phyloP scores from a whole-genome alignment of 768 basidiomycete species.

The Pisolithus orientalis region DNA sequence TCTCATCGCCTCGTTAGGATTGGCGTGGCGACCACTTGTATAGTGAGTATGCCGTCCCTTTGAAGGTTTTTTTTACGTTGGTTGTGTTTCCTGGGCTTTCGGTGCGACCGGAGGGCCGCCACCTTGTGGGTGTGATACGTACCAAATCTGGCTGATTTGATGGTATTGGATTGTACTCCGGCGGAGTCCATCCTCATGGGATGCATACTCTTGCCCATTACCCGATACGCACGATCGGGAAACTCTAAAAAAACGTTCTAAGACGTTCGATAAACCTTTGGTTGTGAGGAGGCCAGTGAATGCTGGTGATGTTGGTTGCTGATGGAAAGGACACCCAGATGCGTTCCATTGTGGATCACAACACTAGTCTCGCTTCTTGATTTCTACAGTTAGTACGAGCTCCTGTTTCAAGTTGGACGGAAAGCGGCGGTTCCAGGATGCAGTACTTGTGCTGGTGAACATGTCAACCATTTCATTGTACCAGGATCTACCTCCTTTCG shows the following conservation, averaged over 20 bases:
- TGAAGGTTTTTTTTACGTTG: background rate
- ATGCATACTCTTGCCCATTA: background rate
- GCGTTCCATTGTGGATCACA: background rate
- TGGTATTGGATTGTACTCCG: conserved; percentile 2
- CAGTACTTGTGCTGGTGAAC: background rate
- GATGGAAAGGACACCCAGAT: too few relatives aligned
- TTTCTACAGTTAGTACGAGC: too few relatives aligned
- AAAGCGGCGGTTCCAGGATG: background rate
- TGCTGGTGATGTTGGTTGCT: too few relatives aligned
- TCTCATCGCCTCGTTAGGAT: background rate
- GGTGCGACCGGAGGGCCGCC: conserved; percentile 2
- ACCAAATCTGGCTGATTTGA: conserved; percentile 1
- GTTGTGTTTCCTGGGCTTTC: background rate
- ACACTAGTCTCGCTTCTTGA: background rate
- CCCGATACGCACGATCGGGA: conserved; percentile 4
- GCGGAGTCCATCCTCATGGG: conserved; percentile 2
- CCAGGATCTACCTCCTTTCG: too few relatives aligned
- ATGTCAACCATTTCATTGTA: background rate
- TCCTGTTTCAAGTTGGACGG: background rate
- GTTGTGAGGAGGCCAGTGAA: too few relatives aligned
- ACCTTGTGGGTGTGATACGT: conserved; percentile 1
- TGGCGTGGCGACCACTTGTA: conserved; percentile 2
- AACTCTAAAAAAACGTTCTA: background rate
- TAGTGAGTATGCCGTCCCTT: background rate
- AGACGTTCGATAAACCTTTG: background rate